Base-by-base conservation (phyloP, 805 yeast species). In the Candida peoriensis region DNA sequence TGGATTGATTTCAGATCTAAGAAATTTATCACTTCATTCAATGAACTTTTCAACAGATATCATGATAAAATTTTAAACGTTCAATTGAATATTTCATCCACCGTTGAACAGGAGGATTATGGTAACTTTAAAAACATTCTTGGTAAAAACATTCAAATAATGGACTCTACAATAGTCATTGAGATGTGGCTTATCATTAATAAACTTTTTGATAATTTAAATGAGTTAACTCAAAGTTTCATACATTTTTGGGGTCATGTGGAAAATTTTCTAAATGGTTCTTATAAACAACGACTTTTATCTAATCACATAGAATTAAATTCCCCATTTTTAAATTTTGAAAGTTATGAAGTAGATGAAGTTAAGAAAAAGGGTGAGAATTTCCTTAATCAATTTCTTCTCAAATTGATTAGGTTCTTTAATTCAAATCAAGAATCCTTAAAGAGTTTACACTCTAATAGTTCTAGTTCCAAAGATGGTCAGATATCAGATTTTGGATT, bases 101-200 rank as follows among this genome's bases (percentile, higher is more conserved):
- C 70, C 11, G 56, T 61, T 6, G 59, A 60, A 24, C 49, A 58
- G 17, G 48, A 64, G 3, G 63, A 58, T 38, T 58, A 60, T 30
- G 42, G 46, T 30, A 56, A 43, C 34, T 60, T 48, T 44, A 52
- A 27, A 32, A 41, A 33, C 32, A 48, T 41, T 4, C 34, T 36
- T 21, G 21, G 35, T 8, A 36, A 34, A 9, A 40, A 47, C n/a
- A 47, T 48, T 11, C 63, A 58, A 14, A 38, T 69, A 14, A 56
- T 66, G 4, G 85, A 79, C 47, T 58, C 75, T n/a, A 71, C 78
- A 1, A 63, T 72, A 19, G 61, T 78, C 16, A 59, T 70, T 17
- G 81, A 77, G 39, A 66, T 75, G 63, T 80, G 87, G 87, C 50
- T 68, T n/a, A 56, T 68, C 24, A 49, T 74, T 10, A 48, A 56